Conservation (phyloP, 1,284 basidiomycete genomes). For the Amylostereum chailletii region DNA sequence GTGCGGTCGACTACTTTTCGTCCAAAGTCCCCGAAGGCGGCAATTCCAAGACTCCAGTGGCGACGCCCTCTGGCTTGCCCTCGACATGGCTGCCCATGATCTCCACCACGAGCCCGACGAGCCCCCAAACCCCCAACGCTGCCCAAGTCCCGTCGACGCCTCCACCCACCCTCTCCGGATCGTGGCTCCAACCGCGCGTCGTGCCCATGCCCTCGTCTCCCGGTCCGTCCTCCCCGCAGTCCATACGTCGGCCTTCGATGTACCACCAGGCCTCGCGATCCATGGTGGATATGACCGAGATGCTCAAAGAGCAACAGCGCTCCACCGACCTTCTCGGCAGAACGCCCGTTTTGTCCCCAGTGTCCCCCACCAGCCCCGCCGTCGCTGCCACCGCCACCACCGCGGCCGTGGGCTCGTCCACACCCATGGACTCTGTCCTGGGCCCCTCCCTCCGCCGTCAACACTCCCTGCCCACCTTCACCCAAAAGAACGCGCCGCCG, state of each 20-base stretch:
- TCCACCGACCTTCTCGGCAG: conserved; percentile 8
- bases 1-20: conserved; percentile 15
- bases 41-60: too few relatives aligned
- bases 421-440: conserved; percentile 10
- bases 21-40: conserved; percentile 14
- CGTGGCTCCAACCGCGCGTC: conserved; percentile 1
- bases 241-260: conserved; percentile 33
- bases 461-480: conserved; percentile 52
- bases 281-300: conserved; percentile 36
- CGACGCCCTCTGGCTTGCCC: too few relatives aligned
- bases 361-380: neutral
- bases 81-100: neutral
- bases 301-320: conserved; percentile 8
- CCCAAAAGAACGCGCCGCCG: conserved; percentile 35
- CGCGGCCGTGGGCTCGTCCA: conserved; percentile 1
- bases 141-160: neutral
- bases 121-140: neutral
- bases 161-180: neutral
- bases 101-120: neutral
- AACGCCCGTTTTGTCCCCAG: conserved; percentile 10
- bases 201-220: conserved; percentile 7
- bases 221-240: conserved; percentile 9
- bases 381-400: conserved; percentile 5
- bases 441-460: conserved; percentile 30
- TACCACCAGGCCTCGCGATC: conserved; percentile 57